phyloP scores from a whole-genome alignment of 2,329 filamentous ascomycete species.

The Exophiala oligosperma region DNA sequence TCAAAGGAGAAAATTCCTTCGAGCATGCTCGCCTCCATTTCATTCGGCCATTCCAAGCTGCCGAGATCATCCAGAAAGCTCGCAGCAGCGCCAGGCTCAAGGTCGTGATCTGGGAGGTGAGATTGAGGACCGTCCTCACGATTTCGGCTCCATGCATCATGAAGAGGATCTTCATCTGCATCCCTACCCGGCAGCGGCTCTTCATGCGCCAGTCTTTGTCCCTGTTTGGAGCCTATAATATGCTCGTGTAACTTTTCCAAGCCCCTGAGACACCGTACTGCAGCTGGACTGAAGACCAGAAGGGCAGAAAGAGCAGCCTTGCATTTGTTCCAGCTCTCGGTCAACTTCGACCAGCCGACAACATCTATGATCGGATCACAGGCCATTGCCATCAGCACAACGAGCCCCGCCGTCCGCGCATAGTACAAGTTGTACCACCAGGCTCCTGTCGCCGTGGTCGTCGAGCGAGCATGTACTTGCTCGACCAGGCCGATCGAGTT shows the following conservation, averaged over 20 bases:
- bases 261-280: background rate
- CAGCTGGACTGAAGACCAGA: conserved; percentile 2
- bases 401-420: conserved; percentile 8
- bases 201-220: background rate
- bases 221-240: background rate
- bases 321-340: conserved; percentile 3
- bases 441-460: conserved; percentile 4
- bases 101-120: background rate
- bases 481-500: conserved; percentile 3
- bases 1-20: conserved; percentile 9
- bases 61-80: background rate
- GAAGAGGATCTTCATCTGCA: no score
- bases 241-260: conserved; percentile 5
- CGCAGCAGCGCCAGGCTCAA: background rate
- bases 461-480: conserved; percentile 5
- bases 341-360: background rate
- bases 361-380: background rate
- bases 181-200: no score
- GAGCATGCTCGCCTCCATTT: conserved; percentile 2
- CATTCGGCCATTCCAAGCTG: conserved; percentile 8
- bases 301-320: conserved; percentile 1
- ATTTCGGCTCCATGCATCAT: no score
- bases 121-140: no score
- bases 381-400: conserved; percentile 4
- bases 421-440: conserved; percentile 14